These are phyloP conservation scores for Mytilinidion resinicola DNA, from an alignment of 495 filamentous ascomycete genomes.

Conservation along the genomic window DNA sequence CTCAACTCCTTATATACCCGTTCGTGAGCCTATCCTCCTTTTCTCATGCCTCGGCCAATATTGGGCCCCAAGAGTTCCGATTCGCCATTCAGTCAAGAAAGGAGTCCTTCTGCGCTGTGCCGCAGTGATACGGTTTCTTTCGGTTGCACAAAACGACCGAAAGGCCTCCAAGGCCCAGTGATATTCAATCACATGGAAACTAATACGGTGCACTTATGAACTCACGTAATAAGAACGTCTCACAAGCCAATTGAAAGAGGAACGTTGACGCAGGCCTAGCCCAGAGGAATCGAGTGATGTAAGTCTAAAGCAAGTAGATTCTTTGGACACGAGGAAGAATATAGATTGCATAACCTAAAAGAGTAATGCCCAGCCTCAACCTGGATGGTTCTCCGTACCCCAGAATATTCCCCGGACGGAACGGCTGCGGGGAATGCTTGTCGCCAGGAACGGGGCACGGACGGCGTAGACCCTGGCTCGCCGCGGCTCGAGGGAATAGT, in stretches of 20 bases:
- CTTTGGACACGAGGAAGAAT: not conserved
- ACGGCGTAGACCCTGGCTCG: not conserved
- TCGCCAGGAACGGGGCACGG: conserved; percentile 1
- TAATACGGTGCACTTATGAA: too few species aligned
- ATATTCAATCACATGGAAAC: too few species aligned
- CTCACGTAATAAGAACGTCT: too few species aligned
- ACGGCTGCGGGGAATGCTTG: conserved; percentile 4
- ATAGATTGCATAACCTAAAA: not conserved
- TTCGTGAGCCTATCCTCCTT: not conserved
- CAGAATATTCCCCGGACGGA: not conserved
- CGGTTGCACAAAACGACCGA: too few species aligned
- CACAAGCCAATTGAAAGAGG: too few species aligned
- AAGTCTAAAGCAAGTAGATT: too few species aligned
- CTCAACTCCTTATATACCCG: not conserved
- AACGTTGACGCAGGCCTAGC: too few species aligned
- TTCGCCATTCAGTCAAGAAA: not conserved
- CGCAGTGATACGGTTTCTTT: too few species aligned
- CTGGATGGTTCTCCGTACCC: not conserved
- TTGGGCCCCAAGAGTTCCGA: not conserved
- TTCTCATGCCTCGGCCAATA: not conserved
- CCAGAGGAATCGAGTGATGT: too few species aligned
- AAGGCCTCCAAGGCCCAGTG: too few species aligned
- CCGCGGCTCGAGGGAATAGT: too few species aligned
- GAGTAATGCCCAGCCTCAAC: not conserved
- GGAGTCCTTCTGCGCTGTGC: too few species aligned